Conservation (phyloP, 257 asterid genomes). For the Jaltomata sinuosa region DNA sequence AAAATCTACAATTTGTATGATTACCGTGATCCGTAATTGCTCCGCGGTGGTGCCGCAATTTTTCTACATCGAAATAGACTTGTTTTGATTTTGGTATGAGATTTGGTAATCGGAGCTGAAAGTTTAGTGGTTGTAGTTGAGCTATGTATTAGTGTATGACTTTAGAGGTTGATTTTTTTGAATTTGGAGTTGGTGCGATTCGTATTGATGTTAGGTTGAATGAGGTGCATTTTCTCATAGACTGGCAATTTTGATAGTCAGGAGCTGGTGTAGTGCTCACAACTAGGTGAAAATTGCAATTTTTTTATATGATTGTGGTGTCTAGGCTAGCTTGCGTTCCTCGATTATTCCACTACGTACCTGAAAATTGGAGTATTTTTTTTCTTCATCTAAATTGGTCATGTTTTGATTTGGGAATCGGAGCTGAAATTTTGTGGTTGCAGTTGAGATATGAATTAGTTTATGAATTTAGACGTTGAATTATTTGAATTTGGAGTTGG, state of each 20-base stretch:
- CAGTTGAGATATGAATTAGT: too few relatives aligned
- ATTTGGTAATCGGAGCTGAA: neutral
- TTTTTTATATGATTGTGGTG: neutral
- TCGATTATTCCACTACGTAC: neutral
- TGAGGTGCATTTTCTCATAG: too few relatives aligned
- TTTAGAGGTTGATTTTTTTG: neutral
- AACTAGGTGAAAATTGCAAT: neutral
- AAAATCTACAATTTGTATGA: neutral
- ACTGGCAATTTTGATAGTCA: too few relatives aligned
- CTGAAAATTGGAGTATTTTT: neutral
- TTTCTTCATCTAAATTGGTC: too few relatives aligned
- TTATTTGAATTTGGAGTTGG: neutral
- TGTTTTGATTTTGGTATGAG: neutral
- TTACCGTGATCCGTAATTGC: neutral
- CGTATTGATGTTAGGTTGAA: neutral
- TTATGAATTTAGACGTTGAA: neutral
- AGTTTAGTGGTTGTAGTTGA: neutral
- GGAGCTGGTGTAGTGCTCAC: too few relatives aligned
- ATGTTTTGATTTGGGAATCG: too few relatives aligned
- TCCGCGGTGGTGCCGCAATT: neutral
- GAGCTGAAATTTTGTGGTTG: neutral
- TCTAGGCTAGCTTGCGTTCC: neutral
- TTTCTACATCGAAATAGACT: neutral
- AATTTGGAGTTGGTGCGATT: neutral
- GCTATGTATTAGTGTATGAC: neutral